Percentiles rank a stretch among this genome's conserved stretches.
Evolutionary conservation across 2,329 filamentous ascomycete species (phyloP).

Genomic region (Neonectria hederae): DNA sequence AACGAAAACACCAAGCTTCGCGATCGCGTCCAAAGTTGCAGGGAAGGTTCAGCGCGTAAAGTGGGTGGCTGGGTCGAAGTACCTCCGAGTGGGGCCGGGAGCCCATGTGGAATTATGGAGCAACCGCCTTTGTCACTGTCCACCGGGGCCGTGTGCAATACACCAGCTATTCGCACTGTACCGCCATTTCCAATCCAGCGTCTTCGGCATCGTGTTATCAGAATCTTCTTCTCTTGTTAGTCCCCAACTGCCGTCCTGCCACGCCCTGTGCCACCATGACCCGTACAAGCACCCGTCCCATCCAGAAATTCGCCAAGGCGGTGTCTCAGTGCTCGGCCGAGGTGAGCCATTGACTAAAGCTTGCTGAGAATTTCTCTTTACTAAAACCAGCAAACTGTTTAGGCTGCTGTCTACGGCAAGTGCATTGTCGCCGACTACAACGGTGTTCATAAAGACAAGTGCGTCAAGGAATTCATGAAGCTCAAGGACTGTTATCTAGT

Average conservation of each 20-base stretch:
- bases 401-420: slow-evolving; percentile 90
- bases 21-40: slow-evolving; percentile 33
- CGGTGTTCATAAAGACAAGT: slow-evolving; percentile 90
- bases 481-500: slow-evolving; percentile 91
- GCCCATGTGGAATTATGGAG: neutral
- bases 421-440: slow-evolving; percentile 93
- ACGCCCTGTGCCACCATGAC: slow-evolving; percentile 34
- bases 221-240: neutral
- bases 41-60: slow-evolving; percentile 38
- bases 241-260: neutral
- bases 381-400: neutral
- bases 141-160: neutral
- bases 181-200: neutral
- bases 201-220: neutral
- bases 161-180: neutral
- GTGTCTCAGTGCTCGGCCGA: slow-evolving; percentile 65
- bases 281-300: slow-evolving; percentile 53
- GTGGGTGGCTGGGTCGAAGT: slow-evolving; percentile 40
- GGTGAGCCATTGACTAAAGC: slow-evolving; percentile 49
- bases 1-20: slow-evolving; percentile 35
- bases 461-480: slow-evolving; percentile 81
- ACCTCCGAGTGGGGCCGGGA: slow-evolving; percentile 18
- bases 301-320: slow-evolving; percentile 65
- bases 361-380: neutral
- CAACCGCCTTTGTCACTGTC: neutral